These are phyloP conservation scores for Lepraria neglecta DNA, from an alignment of 495 filamentous ascomycete species.

Conservation along the genomic window DNA sequence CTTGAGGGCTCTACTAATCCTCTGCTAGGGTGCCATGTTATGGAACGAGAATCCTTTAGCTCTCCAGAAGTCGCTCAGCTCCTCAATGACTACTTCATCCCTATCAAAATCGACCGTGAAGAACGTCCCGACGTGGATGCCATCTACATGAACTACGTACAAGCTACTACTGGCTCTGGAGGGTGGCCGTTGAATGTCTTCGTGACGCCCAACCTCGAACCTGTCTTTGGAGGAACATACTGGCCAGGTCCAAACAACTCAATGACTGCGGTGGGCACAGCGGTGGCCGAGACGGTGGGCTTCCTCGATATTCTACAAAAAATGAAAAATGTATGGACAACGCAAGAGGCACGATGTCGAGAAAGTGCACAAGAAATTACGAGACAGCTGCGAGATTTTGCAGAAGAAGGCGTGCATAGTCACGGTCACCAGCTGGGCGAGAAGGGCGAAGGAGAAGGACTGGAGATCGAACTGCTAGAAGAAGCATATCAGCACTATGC, in stretches of 20 bases:
- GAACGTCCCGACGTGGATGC: constrained; percentile 93
- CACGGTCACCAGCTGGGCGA: constrained; percentile 49
- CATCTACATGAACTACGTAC: constrained; percentile 97
- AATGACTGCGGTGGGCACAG: constrained; percentile 29
- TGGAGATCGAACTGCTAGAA: constrained; percentile 88
- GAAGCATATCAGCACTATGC: constrained; percentile 79
- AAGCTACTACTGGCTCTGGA: constrained; percentile 84
- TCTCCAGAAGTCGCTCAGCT: constrained; percentile 71
- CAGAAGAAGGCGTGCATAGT: constrained; percentile 68
- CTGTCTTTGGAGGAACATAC: constrained; percentile 94
- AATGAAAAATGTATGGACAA: constrained; percentile 72
- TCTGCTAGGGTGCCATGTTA: constrained; percentile 74
- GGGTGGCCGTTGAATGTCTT: constrained; percentile 98
- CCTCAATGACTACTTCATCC: constrained; percentile 83
- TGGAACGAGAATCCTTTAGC: constrained; percentile 90
- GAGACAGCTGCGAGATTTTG: constrained; percentile 73
- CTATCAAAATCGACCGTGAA: constrained; percentile 89
- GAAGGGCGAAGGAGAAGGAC: constrained; percentile 53
- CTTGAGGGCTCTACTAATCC: constrained; percentile 18
- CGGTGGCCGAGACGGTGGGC: constrained; percentile 51
- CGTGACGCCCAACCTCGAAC: constrained; percentile 84
- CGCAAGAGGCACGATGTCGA: constrained; percentile 72
- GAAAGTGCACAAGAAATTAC: constrained; percentile 78
- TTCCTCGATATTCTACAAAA: constrained; percentile 82
- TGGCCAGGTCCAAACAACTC: constrained; percentile 75